Conservation (phyloP, 345 rosid species). For the Excoecaria cochinchinensis region DNA sequence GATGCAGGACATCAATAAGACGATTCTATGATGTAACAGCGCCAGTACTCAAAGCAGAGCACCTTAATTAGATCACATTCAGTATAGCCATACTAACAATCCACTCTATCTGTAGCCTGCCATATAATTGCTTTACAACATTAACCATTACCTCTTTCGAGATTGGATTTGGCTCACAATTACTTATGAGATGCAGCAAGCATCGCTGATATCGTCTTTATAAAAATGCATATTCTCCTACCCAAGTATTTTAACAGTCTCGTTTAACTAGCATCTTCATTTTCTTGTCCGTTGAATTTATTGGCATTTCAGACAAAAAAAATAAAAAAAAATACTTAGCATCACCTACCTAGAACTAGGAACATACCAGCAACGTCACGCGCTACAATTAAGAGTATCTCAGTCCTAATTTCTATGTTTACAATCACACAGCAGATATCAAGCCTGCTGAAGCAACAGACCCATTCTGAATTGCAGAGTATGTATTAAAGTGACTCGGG, state of each 20-base stretch:
- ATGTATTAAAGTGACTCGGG: neutral
- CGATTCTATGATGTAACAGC: neutral
- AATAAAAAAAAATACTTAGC: too few species aligned
- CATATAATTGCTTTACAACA: neutral
- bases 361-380: neutral
- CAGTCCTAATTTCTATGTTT: neutral
- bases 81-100: neutral
- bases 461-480: neutral
- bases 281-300: neutral
- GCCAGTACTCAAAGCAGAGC: neutral
- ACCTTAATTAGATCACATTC: neutral
- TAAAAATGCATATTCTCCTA: neutral
- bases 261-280: neutral
- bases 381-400: neutral
- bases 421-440: neutral
- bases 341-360: neutral
- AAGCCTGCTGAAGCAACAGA: neutral
- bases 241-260: neutral
- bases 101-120: too few species aligned
- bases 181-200: neutral
- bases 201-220: neutral
- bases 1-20: neutral
- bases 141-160: neutral
- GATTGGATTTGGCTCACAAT: neutral
- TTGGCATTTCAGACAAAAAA: too few species aligned